Evolutionary conservation across 495 filamentous ascomycete species (phyloP), one percentile per base, ranked within the genome.

Genomic region (Aspergillus panamensis): DNA sequence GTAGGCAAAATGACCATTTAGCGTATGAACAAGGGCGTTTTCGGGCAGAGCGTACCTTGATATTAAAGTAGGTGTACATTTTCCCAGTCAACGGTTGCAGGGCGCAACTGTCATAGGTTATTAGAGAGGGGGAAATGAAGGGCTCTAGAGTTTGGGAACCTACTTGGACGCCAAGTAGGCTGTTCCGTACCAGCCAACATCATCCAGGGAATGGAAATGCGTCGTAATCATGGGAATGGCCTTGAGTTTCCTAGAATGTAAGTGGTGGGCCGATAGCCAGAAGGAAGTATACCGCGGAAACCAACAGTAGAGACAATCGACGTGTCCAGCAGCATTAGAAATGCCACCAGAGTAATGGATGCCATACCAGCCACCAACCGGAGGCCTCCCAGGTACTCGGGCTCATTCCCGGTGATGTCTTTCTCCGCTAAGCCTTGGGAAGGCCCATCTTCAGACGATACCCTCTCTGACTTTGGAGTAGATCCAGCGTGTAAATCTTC

Each of bases 31-130:
- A 48, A 10, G 2, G 13, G 4, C 30, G 19, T 14, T 6, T 10
- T 10, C 7, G 16, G 0, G n/a, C 13, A 20, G 9, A 8, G 8
- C 42, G 3, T 48, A 55, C 53, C 44, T 58, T 52, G 5, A 21
- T 16, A 30, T 33, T 51, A 29, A 51, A 52, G 21, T 58, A 31
- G 16, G 48, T 25, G 35, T 58, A 58, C 21, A 58, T 30, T 19
- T 52, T 58, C n/a, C 56, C 56, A 1, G 56, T 35, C 8, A 58
- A 16, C 1, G 56, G 56, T 16, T 56, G 53, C n/a, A 56, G 14
- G 10, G 53, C n/a, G 20, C 42, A 45, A 16, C 42, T 45, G 19
- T 4, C n/a, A 45, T 3, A 16, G 16, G 16, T 20, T 17, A 19
- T 45, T 6, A 45, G 9, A 10, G 42, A 44, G 42, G 10, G 42